These are phyloP conservation scores for Kalaharituber pfeilii DNA, from an alignment of 2,329 filamentous ascomycete species.

Conservation along the genomic window DNA sequence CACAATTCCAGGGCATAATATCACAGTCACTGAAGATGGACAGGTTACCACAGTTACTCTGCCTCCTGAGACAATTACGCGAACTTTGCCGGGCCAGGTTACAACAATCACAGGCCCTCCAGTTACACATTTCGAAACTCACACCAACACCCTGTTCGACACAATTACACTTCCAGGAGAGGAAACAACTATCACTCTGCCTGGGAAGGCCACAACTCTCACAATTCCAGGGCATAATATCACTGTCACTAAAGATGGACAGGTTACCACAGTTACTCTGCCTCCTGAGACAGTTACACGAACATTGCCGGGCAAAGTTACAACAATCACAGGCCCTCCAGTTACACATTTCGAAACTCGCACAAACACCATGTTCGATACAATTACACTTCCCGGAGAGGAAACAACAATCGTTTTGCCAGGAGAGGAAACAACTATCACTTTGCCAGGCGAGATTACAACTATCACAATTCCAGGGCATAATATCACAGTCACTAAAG, in stretches of 20 bases:
- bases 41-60: not conserved
- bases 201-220: constrained; percentile 8
- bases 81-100: not conserved
- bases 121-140: not conserved
- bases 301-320: constrained; percentile 1
- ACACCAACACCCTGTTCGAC: not conserved
- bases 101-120: constrained; percentile 14
- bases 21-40: not conserved
- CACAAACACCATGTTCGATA: not conserved
- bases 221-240: not conserved
- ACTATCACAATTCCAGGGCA: not conserved
- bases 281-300: not conserved
- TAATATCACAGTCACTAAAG: not conserved
- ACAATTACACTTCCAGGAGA: not conserved
- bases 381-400: not conserved
- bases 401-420: no score
- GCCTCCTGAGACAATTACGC: not conserved
- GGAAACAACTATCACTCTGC: constrained; percentile 6
- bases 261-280: not conserved
- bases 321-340: not conserved
- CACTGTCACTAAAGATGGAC: not conserved
- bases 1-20: constrained; percentile 7
- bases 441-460: not conserved
- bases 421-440: not conserved
- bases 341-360: not conserved